Evolutionary conservation across 2,329 filamentous ascomycete species (phyloP).

Genomic region (Aspergillus clavatus): DNA sequence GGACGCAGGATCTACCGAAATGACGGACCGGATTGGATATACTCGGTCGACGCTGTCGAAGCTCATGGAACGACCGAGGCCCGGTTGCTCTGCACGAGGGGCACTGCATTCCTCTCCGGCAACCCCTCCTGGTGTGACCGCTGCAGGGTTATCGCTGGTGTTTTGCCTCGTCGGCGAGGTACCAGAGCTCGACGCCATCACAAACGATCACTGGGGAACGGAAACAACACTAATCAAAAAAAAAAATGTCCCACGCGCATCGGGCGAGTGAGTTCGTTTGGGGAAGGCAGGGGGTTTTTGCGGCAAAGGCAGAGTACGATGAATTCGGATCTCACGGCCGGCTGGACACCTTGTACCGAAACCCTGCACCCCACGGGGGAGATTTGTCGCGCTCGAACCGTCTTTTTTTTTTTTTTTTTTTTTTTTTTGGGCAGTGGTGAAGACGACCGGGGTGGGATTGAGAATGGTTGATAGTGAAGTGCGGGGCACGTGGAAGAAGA

Average conservation of each 20-base stretch:
- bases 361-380: too few species aligned
- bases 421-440: too few species aligned
- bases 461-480: background rate
- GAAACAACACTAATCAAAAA: too few species aligned
- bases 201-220: background rate
- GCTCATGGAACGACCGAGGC: background rate
- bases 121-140: background rate
- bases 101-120: background rate
- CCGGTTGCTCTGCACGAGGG: background rate
- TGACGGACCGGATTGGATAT: constrained; percentile 75
- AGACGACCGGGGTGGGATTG: too few species aligned
- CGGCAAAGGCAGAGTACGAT: too few species aligned
- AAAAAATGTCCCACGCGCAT: too few species aligned
- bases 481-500: background rate
- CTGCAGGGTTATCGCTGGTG: background rate
- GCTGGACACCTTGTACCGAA: too few species aligned
- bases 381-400: too few species aligned
- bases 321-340: too few species aligned
- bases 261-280: background rate
- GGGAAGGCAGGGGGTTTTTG: too few species aligned
- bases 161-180: background rate
- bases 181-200: background rate
- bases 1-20: constrained; percentile 60
- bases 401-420: too few species aligned
- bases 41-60: constrained; percentile 54